phyloP scores from a whole-genome alignment of 768 basidiomycete genomes.

The Cytidiella melzeri region DNA sequence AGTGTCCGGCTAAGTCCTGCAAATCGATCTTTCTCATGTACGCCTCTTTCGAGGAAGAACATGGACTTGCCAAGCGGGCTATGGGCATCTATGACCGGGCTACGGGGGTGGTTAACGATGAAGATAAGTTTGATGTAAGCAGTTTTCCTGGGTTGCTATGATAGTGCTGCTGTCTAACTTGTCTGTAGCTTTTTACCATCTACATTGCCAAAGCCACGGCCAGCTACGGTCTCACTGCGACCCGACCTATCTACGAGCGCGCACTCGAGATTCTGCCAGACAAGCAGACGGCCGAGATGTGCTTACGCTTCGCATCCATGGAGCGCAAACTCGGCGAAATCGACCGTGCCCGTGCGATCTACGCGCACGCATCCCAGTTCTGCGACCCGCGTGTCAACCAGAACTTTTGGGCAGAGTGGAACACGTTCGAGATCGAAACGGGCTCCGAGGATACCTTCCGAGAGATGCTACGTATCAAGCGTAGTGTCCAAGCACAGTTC shows the following conservation, averaged over 20 bases:
- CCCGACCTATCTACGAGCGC: constrained; percentile 92
- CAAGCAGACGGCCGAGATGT: constrained; percentile 95
- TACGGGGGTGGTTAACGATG: constrained; percentile 74
- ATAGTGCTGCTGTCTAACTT: constrained; percentile 4
- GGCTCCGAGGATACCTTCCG: constrained; percentile 98
- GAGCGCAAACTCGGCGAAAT: constrained; percentile 99
- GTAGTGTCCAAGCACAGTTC: constrained; percentile 97
- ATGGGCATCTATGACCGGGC: constrained; percentile 97
- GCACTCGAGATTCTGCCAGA: constrained; percentile 93
- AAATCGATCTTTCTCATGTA: constrained; percentile 96
- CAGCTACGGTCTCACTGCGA: constrained; percentile 94
- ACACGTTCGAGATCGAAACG: constrained; percentile 95
- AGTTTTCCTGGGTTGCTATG: not conserved
- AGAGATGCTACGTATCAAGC: constrained; percentile 92
- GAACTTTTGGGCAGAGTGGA: constrained; percentile 96
- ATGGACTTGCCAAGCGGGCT: constrained; percentile 90
- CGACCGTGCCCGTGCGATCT: constrained; percentile 93
- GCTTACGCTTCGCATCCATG: constrained; percentile 88
- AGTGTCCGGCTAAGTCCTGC: constrained; percentile 91
- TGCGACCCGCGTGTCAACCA: constrained; percentile 92
- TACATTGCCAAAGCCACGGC: constrained; percentile 97
- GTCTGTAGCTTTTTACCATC: constrained; percentile 81
- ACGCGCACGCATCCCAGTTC: constrained; percentile 97
- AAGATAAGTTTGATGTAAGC: constrained; percentile 91
- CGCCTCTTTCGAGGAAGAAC: constrained; percentile 91